Conservation (phyloP, 2,329 filamentous ascomycete species). For the Iodosphaeria phyllophila region DNA sequence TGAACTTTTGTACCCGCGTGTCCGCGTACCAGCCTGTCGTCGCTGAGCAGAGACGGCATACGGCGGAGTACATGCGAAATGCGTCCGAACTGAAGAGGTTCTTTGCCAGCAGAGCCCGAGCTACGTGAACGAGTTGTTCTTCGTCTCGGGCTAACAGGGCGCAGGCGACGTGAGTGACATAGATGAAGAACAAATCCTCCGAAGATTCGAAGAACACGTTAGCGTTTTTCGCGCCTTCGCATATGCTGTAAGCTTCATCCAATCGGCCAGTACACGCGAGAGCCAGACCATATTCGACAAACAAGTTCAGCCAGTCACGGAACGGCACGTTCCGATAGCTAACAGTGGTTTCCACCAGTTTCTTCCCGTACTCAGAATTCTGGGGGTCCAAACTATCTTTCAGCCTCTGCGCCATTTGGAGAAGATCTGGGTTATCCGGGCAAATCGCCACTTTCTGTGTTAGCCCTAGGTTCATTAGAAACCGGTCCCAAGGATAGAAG, state of each 20-base stretch:
- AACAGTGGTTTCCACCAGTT: conserved; percentile 11
- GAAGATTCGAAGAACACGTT: conserved; percentile 63
- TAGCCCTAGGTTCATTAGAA: conserved; percentile 35
- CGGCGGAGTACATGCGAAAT: conserved; percentile 63
- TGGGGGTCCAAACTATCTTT: conserved; percentile 27
- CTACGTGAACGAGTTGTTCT: conserved; percentile 51
- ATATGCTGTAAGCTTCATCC: conserved; percentile 60
- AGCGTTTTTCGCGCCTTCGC: conserved; percentile 60
- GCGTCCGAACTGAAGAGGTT: conserved; percentile 65
- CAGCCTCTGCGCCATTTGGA: conserved; percentile 35
- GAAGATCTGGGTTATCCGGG: conserved; percentile 22
- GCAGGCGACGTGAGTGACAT: conserved; percentile 47
- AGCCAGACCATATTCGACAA: conserved; percentile 69
- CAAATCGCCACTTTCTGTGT: conserved; percentile 14
- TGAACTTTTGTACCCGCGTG: conserved; percentile 73
- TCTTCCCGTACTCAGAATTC: conserved; percentile 6
- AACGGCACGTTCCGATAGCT: conserved; percentile 58
- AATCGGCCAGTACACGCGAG: conserved; percentile 49
- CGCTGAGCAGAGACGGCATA: conserved; percentile 61
- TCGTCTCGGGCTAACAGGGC: conserved; percentile 67
- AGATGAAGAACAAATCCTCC: conserved; percentile 50
- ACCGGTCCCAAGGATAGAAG: conserved; percentile 50
- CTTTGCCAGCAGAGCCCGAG: conserved; percentile 71
- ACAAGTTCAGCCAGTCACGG: conserved; percentile 72
- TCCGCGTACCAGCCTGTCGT: conserved; percentile 60